phyloP scores from a whole-genome alignment of 306 rosid genomes.

The Morella rubra region DNA sequence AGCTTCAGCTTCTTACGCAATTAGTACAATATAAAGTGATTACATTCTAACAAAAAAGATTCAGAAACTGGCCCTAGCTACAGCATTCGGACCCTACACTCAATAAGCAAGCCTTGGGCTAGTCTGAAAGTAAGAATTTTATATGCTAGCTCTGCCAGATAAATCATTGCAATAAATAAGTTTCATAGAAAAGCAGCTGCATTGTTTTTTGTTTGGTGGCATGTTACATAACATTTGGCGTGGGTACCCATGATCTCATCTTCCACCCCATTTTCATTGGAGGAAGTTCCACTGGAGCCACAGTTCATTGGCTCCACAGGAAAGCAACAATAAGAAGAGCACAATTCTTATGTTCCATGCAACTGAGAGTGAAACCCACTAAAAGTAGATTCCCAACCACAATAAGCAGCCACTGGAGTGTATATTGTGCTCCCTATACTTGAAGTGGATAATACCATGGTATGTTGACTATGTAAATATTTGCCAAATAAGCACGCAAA shows the following conservation, averaged over 20 bases:
- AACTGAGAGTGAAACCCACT: conserved; percentile 8
- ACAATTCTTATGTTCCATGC: conserved; percentile 6
- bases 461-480: conserved; percentile 7
- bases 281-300: background rate
- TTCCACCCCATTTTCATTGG: background rate
- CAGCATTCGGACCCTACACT: conserved; percentile 1
- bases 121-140: conserved; percentile 1
- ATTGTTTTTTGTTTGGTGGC: background rate
- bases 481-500: conserved; percentile 19
- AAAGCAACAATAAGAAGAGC: background rate
- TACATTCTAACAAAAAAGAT: background rate
- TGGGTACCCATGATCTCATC: background rate
- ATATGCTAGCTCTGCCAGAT: background rate
- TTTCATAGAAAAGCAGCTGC: background rate
- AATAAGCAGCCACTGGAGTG: conserved; percentile 14
- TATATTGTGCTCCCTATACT: conserved; percentile 1
- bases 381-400: conserved; percentile 23
- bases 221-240: background rate
- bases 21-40: background rate
- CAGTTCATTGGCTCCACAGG: background rate
- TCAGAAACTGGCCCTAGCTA: conserved; percentile 9
- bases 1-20: background rate
- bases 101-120: conserved; percentile 18
- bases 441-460: conserved; percentile 16
- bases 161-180: background rate